A percentile compares a stretch with the other conserved stretches of the same genome.
These are phyloP conservation scores for Brasilioporus rufonigricans DNA, from an alignment of 768 basidiomycete genomes.

Conservation along the genomic window DNA sequence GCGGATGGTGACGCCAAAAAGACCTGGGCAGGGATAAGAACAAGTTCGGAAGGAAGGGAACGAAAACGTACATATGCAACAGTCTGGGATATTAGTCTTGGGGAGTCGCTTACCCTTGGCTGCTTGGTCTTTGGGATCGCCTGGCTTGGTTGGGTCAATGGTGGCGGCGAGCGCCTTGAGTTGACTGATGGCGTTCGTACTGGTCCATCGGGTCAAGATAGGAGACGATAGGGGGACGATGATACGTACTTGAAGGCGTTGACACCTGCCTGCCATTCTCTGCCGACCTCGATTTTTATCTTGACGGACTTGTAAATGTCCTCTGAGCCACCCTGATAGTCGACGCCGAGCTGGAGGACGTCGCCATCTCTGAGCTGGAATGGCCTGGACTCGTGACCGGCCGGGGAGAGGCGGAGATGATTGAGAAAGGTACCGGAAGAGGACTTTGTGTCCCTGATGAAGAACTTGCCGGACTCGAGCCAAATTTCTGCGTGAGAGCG, in stretches of 20 bases:
- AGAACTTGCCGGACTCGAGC: constrained; percentile 73
- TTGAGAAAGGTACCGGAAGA: constrained; percentile 95
- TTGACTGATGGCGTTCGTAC: constrained; percentile 76
- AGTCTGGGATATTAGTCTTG: constrained; percentile 65
- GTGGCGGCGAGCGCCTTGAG: constrained; percentile 64
- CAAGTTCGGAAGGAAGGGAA: not conserved
- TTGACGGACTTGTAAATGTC: constrained; percentile 98
- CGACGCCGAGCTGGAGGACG: constrained; percentile 91
- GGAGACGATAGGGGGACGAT: not conserved
- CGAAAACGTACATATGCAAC: constrained; percentile 80
- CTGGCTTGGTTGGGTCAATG: constrained; percentile 20
- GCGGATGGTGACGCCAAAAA: constrained; percentile 88
- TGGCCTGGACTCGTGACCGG: constrained; percentile 76
- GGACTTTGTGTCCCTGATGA: constrained; percentile 86
- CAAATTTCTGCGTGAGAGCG: constrained; percentile 95
- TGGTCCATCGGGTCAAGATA: constrained; percentile 22
- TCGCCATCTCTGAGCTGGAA: constrained; percentile 89
- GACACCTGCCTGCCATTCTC: constrained; percentile 86
- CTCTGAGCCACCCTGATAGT: constrained; percentile 96
- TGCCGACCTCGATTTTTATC: constrained; percentile 85
- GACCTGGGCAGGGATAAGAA: constrained; percentile 34
- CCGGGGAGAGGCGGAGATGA: constrained; percentile 83
- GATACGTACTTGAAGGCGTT: constrained; percentile 80
- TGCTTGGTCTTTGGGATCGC: constrained; percentile 7
- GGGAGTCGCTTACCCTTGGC: constrained; percentile 29